These are phyloP conservation scores for Boletus eberwhitei DNA, from an alignment of 768 basidiomycete genomes.

Conservation along the genomic window DNA sequence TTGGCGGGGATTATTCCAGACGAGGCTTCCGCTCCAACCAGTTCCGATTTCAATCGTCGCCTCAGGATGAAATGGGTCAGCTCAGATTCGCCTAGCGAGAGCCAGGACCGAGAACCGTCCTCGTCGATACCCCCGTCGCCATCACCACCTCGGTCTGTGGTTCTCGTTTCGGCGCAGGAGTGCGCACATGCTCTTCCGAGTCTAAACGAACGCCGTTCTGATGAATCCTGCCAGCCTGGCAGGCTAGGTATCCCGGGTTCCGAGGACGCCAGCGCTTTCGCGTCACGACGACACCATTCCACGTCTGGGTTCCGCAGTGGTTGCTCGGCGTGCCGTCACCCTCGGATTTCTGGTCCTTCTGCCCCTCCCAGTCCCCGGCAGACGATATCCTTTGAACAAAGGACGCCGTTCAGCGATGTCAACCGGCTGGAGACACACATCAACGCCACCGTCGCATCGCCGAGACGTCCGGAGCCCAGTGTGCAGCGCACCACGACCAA, in stretches of 20 bases:
- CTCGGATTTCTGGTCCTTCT: constrained; percentile 13
- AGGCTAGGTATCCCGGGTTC: constrained; percentile 11
- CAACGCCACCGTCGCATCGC: not conserved
- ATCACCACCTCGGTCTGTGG: constrained; percentile 1
- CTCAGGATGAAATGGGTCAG: constrained; percentile 20
- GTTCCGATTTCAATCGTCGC: not conserved
- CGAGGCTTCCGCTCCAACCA: not conserved
- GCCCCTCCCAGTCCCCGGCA: constrained; percentile 8
- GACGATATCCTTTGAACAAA: not conserved
- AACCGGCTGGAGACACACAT: not conserved
- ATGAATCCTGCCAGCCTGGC: not conserved
- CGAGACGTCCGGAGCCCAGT: not conserved
- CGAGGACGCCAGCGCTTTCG: constrained; percentile 7
- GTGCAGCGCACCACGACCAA: not conserved
- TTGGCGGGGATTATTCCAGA: constrained; percentile 15
- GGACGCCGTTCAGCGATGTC: not conserved
- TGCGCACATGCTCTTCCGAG: not conserved
- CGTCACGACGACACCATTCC: constrained; percentile 7
- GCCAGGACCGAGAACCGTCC: not conserved
- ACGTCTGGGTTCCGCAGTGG: constrained; percentile 26
- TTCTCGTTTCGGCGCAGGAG: not conserved
- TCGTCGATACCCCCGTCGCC: not conserved
- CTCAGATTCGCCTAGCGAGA: constrained; percentile 7
- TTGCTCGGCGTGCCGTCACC: constrained; percentile 26
- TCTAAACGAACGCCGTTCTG: constrained; percentile 1